A percentile compares a stretch with the other conserved stretches of the same genome.
Evolutionary conservation across 1,284 basidiomycete genomes (phyloP).

Genomic region (Moniliophthora roreri): DNA sequence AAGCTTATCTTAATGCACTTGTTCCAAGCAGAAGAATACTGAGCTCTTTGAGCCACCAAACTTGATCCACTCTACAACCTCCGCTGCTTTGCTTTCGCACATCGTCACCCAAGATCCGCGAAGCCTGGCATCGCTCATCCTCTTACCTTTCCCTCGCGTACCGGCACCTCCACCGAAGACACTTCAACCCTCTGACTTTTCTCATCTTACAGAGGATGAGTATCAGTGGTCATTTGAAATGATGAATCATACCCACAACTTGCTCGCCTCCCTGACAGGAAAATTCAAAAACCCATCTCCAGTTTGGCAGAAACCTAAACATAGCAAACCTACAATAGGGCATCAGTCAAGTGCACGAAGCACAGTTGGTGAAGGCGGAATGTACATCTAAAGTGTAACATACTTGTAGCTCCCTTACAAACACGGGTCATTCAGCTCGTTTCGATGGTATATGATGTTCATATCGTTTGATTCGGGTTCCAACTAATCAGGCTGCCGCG

Average conservation of each 20-base stretch:
- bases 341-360: slow-evolving; percentile 1
- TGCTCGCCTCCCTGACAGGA: slow-evolving; percentile 35
- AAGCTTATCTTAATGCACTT: not conserved
- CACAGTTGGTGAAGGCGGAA: slow-evolving; percentile 47
- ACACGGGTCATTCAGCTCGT: no score
- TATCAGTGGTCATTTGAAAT: slow-evolving; percentile 35
- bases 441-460: no score
- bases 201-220: slow-evolving; percentile 28
- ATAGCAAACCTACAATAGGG: slow-evolving; percentile 5
- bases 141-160: slow-evolving; percentile 51
- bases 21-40: slow-evolving; percentile 20
- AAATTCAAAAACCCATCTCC: slow-evolving; percentile 4
- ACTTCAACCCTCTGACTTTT: slow-evolving; percentile 30
- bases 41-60: slow-evolving; percentile 56
- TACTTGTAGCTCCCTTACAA: not conserved
- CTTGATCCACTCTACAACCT: slow-evolving; percentile 49
- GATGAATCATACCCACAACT: slow-evolving; percentile 35
- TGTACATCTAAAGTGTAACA: slow-evolving; percentile 48
- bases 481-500: no score
- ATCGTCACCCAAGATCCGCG: slow-evolving; percentile 16
- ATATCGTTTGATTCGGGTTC: no score
- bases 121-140: slow-evolving; percentile 32
- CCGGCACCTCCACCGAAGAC: slow-evolving; percentile 37
- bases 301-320: slow-evolving; percentile 7
- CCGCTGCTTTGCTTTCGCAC: slow-evolving; percentile 52